Percentiles rank a stretch among this genome's conserved stretches.
Conservation (phyloP, 768 basidiomycete species). For the Pleurotus citrinopileatus region DNA sequence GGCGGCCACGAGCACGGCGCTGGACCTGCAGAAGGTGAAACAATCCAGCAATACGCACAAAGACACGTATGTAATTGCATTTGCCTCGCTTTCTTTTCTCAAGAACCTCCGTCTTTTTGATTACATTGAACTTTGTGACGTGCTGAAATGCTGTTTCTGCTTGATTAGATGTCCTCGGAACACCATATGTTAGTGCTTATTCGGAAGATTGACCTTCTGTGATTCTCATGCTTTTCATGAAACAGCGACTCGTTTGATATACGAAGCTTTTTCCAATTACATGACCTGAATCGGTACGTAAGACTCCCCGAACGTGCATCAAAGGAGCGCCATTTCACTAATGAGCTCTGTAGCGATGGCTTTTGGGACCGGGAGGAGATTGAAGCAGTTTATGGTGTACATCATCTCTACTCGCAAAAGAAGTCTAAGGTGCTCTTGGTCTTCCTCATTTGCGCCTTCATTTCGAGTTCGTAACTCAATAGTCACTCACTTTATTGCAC, state of each 20-base stretch:
- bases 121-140: no score
- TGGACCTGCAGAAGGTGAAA: conserved; percentile 52
- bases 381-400: conserved; percentile 94
- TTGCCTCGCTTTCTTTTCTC: conserved; percentile 8
- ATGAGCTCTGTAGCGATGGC: conserved; percentile 54
- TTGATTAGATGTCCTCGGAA: conserved; percentile 77
- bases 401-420: conserved; percentile 86
- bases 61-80: conserved; percentile 73
- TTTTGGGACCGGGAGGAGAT: conserved; percentile 85
- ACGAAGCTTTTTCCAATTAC: conserved; percentile 91
- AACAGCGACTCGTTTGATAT: conserved; percentile 77
- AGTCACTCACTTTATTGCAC: no score
- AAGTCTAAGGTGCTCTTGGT: conserved; percentile 56
- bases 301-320: neutral
- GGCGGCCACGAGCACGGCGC: conserved; percentile 53
- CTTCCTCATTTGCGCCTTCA: neutral
- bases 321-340: neutral
- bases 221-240: conserved; percentile 10
- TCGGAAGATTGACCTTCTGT: neutral
- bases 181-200: conserved; percentile 68
- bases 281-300: conserved; percentile 82
- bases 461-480: no score
- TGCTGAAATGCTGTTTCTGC: conserved; percentile 15
- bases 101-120: no score
- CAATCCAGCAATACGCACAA: conserved; percentile 80